Conservation (phyloP, 371 early-diverging fungal genomes). For the Mucor velutinosus region DNA sequence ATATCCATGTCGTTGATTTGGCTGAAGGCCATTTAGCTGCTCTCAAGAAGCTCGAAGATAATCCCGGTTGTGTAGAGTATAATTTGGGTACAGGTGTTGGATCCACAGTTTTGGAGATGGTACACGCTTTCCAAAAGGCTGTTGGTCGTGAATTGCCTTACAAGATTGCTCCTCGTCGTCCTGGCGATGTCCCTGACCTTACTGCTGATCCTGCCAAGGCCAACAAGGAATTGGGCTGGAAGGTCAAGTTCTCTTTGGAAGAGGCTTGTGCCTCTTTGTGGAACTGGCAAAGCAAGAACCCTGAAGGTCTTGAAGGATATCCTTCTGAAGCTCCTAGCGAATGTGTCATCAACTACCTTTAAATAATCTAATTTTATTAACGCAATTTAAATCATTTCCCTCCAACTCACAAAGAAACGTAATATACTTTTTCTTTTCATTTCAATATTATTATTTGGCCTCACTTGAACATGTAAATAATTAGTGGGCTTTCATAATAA, state of each 20-base stretch:
- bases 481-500: neutral
- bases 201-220: constrained; percentile 80
- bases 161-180: constrained; percentile 66
- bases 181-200: constrained; percentile 87
- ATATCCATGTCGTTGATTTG: constrained; percentile 89
- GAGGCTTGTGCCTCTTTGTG: constrained; percentile 84
- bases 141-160: constrained; percentile 70
- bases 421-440: neutral
- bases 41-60: constrained; percentile 63
- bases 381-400: neutral
- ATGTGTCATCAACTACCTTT: constrained; percentile 33
- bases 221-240: constrained; percentile 73
- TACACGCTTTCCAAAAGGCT: constrained; percentile 74
- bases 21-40: constrained; percentile 88
- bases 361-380: constrained; percentile 7
- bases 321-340: constrained; percentile 47
- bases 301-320: constrained; percentile 59
- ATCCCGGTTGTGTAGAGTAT: constrained; percentile 66
- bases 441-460: neutral
- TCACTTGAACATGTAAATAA: neutral
- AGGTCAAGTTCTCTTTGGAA: constrained; percentile 63
- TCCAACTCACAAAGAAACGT: neutral
- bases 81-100: constrained; percentile 91
- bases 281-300: constrained; percentile 82
- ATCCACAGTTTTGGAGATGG: constrained; percentile 87